Evolutionary conservation across 1,284 basidiomycete genomes (phyloP).

Genomic region (Taiwanofungus camphoratus): DNA sequence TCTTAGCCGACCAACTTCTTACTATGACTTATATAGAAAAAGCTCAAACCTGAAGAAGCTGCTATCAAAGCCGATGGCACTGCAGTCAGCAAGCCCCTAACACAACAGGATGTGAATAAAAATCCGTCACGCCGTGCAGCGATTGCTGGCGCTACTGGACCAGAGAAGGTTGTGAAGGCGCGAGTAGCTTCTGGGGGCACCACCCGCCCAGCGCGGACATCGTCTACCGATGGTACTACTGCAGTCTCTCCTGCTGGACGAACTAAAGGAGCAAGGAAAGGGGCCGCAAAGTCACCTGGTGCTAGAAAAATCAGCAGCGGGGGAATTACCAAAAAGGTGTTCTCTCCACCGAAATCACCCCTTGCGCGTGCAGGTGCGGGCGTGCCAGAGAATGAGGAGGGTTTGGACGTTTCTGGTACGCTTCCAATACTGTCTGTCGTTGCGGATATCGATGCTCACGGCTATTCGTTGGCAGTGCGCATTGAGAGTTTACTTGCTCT

Average conservation of each 20-base stretch:
- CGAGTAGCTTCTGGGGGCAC: constrained; percentile 8
- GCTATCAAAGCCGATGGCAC: constrained; percentile 11
- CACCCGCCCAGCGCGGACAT: constrained; percentile 10
- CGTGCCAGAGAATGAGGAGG: constrained; percentile 6
- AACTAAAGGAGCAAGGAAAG: not conserved
- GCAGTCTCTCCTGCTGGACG: constrained; percentile 6
- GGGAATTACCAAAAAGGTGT: constrained; percentile 12
- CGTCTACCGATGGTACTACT: constrained; percentile 8
- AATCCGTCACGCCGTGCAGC: constrained; percentile 11
- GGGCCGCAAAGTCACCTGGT: constrained; percentile 11
- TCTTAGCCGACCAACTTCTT: not conserved
- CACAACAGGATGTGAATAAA: constrained; percentile 24
- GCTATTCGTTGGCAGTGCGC: constrained; percentile 14
- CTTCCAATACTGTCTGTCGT: too few relatives aligned
- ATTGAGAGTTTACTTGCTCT: constrained; percentile 22
- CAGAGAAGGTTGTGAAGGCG: constrained; percentile 8
- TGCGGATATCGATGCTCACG: too few relatives aligned
- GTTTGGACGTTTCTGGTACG: constrained; percentile 19
- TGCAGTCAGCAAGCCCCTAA: constrained; percentile 16
- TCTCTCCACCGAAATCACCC: constrained; percentile 21
- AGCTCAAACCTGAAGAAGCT: constrained; percentile 20
- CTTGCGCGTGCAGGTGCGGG: constrained; percentile 8
- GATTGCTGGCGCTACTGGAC: not conserved
- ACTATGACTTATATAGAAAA: constrained; percentile 17
- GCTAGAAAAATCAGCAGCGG: constrained; percentile 3